Evolutionary conservation across 768 basidiomycete species (phyloP).

Genomic region (Hygrophorus pudorinus): DNA sequence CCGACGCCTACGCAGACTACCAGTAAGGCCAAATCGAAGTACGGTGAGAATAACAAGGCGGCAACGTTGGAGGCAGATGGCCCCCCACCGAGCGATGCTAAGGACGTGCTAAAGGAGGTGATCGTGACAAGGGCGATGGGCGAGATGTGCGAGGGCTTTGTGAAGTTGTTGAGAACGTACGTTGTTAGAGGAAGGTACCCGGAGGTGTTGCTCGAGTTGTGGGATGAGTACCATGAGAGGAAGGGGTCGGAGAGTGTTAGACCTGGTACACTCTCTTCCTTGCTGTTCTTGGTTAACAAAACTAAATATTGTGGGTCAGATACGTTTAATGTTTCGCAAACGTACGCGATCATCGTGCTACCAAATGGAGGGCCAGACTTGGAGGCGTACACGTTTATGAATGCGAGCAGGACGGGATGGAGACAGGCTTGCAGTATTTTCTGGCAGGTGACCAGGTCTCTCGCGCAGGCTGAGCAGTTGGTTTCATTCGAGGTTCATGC

Average conservation of each 20-base stretch:
- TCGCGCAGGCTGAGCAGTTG: constrained; percentile 71
- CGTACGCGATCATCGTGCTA: constrained; percentile 84
- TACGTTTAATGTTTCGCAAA: constrained; percentile 62
- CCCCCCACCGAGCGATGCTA: constrained; percentile 63
- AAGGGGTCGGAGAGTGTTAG: constrained; percentile 78
- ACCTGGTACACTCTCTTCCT: constrained; percentile 47
- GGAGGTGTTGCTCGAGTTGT: constrained; percentile 60
- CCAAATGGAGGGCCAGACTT: constrained; percentile 88
- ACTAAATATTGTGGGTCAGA: constrained; percentile 33
- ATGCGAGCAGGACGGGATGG: constrained; percentile 58
- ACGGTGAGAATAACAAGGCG: constrained; percentile 7
- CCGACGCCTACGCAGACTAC: background rate
- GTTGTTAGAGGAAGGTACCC: constrained; percentile 86
- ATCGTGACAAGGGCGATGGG: constrained; percentile 73
- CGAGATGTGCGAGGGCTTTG: constrained; percentile 66
- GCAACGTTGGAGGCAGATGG: constrained; percentile 28
- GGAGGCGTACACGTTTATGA: constrained; percentile 68
- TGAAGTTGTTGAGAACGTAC: constrained; percentile 72
- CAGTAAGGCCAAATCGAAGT: constrained; percentile 6
- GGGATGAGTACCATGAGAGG: constrained; percentile 75
- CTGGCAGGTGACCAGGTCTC: constrained; percentile 77
- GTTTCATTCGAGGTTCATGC: constrained; percentile 77
- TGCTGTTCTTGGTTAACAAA: background rate
- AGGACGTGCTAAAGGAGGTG: constrained; percentile 73
- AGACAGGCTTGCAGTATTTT: constrained; percentile 80